phyloP scores from a whole-genome alignment of 1,284 basidiomycete genomes.

The Marasmius tenuissimus region DNA sequence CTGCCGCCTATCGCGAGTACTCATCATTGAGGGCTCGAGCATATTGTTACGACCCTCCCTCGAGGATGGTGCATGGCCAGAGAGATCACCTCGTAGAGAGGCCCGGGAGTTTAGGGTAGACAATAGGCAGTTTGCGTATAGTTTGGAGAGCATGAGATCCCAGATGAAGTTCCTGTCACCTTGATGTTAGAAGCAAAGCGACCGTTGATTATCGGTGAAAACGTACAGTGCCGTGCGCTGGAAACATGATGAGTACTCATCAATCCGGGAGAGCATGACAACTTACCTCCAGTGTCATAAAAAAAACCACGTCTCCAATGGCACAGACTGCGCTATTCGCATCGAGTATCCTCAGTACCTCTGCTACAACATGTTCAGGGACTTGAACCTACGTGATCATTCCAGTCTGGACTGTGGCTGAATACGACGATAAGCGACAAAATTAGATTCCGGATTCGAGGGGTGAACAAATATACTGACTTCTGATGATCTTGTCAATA shows the following conservation, averaged over 20 bases:
- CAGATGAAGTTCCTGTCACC: conserved; percentile 23
- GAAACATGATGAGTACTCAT: background rate
- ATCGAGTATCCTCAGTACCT: background rate
- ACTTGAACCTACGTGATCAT: conserved; percentile 37
- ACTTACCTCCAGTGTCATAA: conserved; percentile 38
- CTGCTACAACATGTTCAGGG: background rate
- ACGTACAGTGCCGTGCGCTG: conserved; percentile 11
- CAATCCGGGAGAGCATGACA: background rate
- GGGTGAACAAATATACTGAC: conserved; percentile 23
- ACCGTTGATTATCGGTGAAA: background rate
- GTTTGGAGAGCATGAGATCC: conserved; percentile 24
- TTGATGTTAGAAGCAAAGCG: background rate
- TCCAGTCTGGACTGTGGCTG: conserved; percentile 50
- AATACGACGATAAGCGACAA: background rate
- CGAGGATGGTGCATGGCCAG: background rate
- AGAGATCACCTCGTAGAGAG: background rate
- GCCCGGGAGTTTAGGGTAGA: conserved; percentile 25
- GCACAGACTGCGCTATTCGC: conserved; percentile 35
- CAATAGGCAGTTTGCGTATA: conserved; percentile 27
- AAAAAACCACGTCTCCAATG: conserved; percentile 44
- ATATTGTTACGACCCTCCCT: background rate
- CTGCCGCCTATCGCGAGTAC: too few relatives aligned
- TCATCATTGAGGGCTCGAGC: background rate
- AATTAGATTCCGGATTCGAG: background rate
- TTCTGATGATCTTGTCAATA: conserved; percentile 45